These are phyloP conservation scores for Monosporascus sp. DNA, from an alignment of 2,329 filamentous ascomycete genomes.

Conservation along the genomic window DNA sequence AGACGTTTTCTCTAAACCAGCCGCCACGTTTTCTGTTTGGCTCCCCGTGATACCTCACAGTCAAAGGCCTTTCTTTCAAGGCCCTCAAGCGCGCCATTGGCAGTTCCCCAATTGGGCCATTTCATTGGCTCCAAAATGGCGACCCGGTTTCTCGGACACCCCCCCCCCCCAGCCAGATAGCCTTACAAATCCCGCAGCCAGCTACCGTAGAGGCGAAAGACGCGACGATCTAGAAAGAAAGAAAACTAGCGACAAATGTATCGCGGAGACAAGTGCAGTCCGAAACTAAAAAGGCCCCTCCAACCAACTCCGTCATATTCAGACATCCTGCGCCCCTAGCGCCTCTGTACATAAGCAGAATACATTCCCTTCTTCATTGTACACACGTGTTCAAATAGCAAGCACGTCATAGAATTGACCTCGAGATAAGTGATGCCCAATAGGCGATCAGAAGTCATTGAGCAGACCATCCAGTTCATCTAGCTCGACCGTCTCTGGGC, in stretches of 20 bases:
- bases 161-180: neutral
- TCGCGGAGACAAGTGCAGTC: neutral
- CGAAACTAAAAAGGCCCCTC: neutral
- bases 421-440: neutral
- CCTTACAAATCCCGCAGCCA: neutral
- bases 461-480: constrained; percentile 90
- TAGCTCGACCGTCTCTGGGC: constrained; percentile 84
- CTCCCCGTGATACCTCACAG: no score
- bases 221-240: neutral
- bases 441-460: constrained; percentile 57
- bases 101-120: no score
- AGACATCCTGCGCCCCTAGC: neutral
- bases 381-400: neutral
- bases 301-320: neutral
- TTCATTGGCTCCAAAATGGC: no score
- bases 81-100: no score
- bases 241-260: neutral
- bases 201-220: neutral
- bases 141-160: neutral
- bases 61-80: no score
- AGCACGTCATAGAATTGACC: neutral
- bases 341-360: neutral
- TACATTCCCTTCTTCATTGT: neutral
- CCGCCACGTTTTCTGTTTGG: no score
- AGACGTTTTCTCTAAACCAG: no score